phyloP scores from a whole-genome alignment of 169 alveolate species.

The Amoebophrya sp. region DNA sequence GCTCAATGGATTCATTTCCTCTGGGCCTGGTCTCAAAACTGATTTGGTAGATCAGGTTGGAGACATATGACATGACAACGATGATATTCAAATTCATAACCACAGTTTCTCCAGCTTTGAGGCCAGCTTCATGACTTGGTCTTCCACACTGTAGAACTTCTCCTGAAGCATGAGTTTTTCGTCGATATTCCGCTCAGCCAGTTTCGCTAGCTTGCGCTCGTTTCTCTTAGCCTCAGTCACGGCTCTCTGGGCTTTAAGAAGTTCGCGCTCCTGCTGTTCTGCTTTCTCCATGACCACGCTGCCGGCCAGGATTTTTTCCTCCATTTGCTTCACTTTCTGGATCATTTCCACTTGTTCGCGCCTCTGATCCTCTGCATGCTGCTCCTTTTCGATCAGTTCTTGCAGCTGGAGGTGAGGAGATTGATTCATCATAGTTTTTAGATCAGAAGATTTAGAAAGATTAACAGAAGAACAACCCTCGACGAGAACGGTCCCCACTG shows the following conservation, averaged over 20 bases:
- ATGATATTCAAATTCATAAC: too few species aligned
- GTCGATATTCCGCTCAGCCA: conserved; percentile 37
- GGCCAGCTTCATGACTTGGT: conserved; percentile 58
- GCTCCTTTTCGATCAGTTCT: neutral
- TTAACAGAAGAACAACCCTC: too few species aligned
- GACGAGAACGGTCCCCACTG: too few species aligned
- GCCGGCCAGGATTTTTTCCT: conserved; percentile 55
- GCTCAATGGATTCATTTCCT: too few species aligned
- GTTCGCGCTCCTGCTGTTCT: conserved; percentile 58
- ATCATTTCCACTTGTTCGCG: conserved; percentile 57
- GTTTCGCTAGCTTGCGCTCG: conserved; percentile 26
- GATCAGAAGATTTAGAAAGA: too few species aligned
- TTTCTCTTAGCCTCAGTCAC: conserved; percentile 50
- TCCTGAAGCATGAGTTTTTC: conserved; percentile 45
- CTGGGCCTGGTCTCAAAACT: too few species aligned
- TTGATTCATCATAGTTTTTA: too few species aligned
- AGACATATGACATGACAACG: too few species aligned
- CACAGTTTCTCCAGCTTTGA: conserved; percentile 54
- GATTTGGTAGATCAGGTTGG: too few species aligned
- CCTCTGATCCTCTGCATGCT: conserved; percentile 32
- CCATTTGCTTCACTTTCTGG: conserved; percentile 63
- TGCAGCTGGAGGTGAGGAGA: too few species aligned
- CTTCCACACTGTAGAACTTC: conserved; percentile 53
- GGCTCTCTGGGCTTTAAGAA: conserved; percentile 55
- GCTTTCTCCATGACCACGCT: conserved; percentile 20